phyloP scores from a whole-genome alignment of 2,329 filamentous ascomycete species.

The Neofusicoccum cordaticola region DNA sequence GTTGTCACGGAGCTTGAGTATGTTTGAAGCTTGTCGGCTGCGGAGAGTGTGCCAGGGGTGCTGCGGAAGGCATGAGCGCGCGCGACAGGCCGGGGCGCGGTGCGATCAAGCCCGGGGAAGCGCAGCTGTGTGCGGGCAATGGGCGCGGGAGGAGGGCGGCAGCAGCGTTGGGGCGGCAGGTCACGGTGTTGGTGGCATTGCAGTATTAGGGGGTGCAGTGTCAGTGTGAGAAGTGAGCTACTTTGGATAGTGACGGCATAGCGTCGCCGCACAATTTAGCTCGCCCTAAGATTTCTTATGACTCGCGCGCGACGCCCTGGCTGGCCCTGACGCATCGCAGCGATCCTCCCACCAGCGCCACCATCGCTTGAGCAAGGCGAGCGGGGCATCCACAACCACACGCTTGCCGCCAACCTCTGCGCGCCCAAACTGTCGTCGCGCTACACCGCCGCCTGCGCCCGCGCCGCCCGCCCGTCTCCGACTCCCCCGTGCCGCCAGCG shows the following conservation, averaged over 20 bases:
- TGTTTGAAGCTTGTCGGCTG: slow-evolving; percentile 2
- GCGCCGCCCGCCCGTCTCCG: not conserved
- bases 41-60: slow-evolving; percentile 9
- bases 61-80: slow-evolving; percentile 10
- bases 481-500: slow-evolving; percentile 27
- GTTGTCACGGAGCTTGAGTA: slow-evolving; percentile 8
- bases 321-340: not conserved
- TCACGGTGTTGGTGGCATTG: not conserved
- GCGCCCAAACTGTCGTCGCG: not conserved
- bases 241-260: slow-evolving; percentile 3
- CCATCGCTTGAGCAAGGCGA: not conserved
- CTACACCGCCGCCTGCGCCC: not conserved
- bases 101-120: not conserved
- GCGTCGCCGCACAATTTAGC: not conserved
- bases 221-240: not conserved
- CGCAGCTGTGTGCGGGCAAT: not conserved
- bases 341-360: not conserved
- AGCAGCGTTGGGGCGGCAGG: not conserved
- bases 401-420: not conserved
- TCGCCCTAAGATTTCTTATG: not conserved
- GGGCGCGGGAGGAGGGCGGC: not conserved
- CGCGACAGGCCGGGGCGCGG: not conserved
- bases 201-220: not conserved
- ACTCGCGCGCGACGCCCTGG: not conserved
- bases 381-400: not conserved